phyloP scores from a whole-genome alignment of 148 eudicot genomes.

The Amaranthus hypochondriacus region DNA sequence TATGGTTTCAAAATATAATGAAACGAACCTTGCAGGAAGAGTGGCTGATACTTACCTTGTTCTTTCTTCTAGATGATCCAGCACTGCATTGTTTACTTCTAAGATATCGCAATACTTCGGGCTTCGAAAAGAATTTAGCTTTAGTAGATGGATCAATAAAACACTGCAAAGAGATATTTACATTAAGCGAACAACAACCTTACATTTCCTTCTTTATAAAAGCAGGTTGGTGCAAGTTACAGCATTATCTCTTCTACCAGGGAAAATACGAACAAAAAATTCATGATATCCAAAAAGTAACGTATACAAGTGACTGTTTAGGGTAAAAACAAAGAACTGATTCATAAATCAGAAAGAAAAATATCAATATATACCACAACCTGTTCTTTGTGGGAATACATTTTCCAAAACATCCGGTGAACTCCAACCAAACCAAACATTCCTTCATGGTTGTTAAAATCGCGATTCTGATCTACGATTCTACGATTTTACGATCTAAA shows the following conservation, averaged over 20 bases:
- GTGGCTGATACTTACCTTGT: constrained; percentile 21
- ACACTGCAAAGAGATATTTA: constrained; percentile 35
- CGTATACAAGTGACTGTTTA: too few relatives aligned
- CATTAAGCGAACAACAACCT: neutral
- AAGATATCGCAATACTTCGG: constrained; percentile 55
- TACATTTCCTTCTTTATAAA: neutral
- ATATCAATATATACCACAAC: neutral
- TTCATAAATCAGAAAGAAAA: neutral
- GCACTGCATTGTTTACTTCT: constrained; percentile 21
- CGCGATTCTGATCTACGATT: too few relatives aligned
- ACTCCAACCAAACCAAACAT: too few relatives aligned
- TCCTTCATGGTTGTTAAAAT: too few relatives aligned
- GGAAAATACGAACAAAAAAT: neutral
- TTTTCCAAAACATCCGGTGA: neutral
- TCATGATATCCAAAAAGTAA: neutral
- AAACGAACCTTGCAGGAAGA: constrained; percentile 34
- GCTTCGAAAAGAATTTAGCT: constrained; percentile 57
- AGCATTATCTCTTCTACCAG: neutral
- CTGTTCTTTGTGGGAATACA: neutral
- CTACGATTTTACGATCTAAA: too few relatives aligned
- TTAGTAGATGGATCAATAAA: constrained; percentile 53
- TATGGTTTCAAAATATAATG: constrained; percentile 6
- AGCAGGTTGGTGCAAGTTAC: neutral
- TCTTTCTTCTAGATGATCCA: constrained; percentile 26
- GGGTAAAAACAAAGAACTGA: neutral